Evolutionary conservation across 805 yeast species (phyloP), one percentile per base, ranked within the genome.

Genomic region (Alloascoidea africana): DNA sequence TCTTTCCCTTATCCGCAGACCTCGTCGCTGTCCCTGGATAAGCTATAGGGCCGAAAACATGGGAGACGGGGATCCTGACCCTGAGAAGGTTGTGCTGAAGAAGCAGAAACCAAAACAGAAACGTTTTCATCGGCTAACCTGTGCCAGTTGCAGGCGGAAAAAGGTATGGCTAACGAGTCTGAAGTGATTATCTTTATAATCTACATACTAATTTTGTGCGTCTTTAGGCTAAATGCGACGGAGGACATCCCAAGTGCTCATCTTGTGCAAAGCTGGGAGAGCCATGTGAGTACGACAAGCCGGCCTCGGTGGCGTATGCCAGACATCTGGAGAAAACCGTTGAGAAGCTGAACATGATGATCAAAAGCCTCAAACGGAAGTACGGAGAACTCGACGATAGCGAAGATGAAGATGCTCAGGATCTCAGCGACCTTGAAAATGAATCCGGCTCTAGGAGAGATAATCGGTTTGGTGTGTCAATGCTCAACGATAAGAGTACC

Each of bases 231-330:
- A 36, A 40, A 14, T 44, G 48, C 35, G 44, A 43, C 34, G 46
- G 48, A 2, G 38, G 41, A 14, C 42, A 39, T 19, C 45, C 46
- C 4, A 30, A 34, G 17, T 44, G 48, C 37, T n/a, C 38, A 32
- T 33, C 36, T 18, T 44, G 48, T 38, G 38, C 36, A 33, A 34
- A 16, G 16, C 13, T 35, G 13, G 42, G 37, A 27, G 40, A 40
- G 17, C 38, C 36, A 27, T 44, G 48, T 23, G 32, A 37, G n/a
- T 44, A 44, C 16, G 48, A 44, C 19, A 44, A 44, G 19, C 42
- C 48, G 11, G 48, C 48, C 13, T 44, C 48, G 11, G 40, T 44
- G 5, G 27, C 48, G 2, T 44, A 44, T 36, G 46, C 41, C 14
- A 34, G 48, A n/a, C 43, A 44, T 17, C 35, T 44, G 37, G 45